A percentile compares a stretch with the other conserved stretches of the same genome.
phyloP scores from a whole-genome alignment of 1,284 basidiomycete species.

The Ustilago loliicola region DNA sequence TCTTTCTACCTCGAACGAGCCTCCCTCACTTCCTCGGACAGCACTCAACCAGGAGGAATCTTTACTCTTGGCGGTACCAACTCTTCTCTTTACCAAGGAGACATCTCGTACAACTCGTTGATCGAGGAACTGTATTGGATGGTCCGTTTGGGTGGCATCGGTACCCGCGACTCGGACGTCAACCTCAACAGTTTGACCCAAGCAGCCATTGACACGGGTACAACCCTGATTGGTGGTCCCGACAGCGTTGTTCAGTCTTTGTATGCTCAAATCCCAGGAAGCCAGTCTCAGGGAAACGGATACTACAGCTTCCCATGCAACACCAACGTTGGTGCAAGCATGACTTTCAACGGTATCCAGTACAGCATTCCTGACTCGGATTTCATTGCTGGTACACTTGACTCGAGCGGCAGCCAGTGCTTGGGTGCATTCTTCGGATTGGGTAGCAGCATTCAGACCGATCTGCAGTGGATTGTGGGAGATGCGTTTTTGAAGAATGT shows the following conservation, averaged over 20 bases:
- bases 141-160: slow-evolving; percentile 51
- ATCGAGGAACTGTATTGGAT: slow-evolving; percentile 58
- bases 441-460: slow-evolving; percentile 30
- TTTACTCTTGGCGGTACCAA: slow-evolving; percentile 64
- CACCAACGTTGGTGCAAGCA: slow-evolving; percentile 40
- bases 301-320: slow-evolving; percentile 66
- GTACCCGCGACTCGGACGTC: slow-evolving; percentile 25
- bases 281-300: slow-evolving; percentile 41
- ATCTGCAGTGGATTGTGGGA: slow-evolving; percentile 65
- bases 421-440: slow-evolving; percentile 63
- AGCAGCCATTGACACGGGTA: slow-evolving; percentile 67
- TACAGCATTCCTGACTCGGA: slow-evolving; percentile 55
- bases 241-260: slow-evolving; percentile 45
- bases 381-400: slow-evolving; percentile 45
- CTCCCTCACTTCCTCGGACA: slow-evolving; percentile 18
- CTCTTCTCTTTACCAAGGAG: slow-evolving; percentile 50
- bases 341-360: slow-evolving; percentile 57
- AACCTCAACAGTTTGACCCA: slow-evolving; percentile 32
- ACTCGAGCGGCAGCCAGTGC: slow-evolving; percentile 40
- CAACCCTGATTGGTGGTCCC: slow-evolving; percentile 66
- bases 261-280: slow-evolving; percentile 58
- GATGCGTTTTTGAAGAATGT: slow-evolving; percentile 66
- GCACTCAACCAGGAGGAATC: slow-evolving; percentile 44
- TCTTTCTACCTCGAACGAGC: slow-evolving; percentile 57
- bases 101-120: slow-evolving; percentile 52